Percentiles rank a stretch among this genome's conserved stretches.
Conservation (phyloP, 164 flowering plant genomes). For the Vitis labrusca region DNA sequence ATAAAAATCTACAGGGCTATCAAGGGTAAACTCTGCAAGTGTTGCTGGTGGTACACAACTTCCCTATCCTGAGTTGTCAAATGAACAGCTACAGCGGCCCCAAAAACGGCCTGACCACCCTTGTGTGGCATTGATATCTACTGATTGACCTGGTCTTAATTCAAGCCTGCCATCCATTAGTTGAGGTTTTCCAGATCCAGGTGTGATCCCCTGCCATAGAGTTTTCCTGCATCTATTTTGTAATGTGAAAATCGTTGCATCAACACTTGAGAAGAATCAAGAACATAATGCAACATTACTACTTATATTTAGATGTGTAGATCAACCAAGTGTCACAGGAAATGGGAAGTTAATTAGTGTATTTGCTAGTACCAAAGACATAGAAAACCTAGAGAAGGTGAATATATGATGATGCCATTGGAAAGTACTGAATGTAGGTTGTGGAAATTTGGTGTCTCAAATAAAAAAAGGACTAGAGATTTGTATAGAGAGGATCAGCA, state of each 20-base stretch:
- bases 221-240: conserved; percentile 35
- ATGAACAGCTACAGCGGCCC: conserved; percentile 34
- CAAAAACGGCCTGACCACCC: conserved; percentile 55
- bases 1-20: conserved; percentile 32
- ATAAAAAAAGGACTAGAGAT: no score
- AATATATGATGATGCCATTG: not conserved
- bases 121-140: conserved; percentile 12
- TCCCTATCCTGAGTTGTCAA: conserved; percentile 29
- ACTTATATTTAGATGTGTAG: not conserved
- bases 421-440: not conserved
- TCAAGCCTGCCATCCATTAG: conserved; percentile 34
- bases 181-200: conserved; percentile 32
- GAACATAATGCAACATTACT: not conserved
- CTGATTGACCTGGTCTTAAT: conserved; percentile 19
- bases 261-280: conserved; percentile 12
- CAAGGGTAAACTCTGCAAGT: conserved; percentile 43
- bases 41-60: conserved; percentile 41
- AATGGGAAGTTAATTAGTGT: not conserved
- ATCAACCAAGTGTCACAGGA: not conserved
- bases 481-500: no score
- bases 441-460: not conserved
- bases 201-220: conserved; percentile 43
- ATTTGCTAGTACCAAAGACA: not conserved
- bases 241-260: conserved; percentile 32
- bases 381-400: not conserved